A percentile compares a stretch with the other conserved stretches of the same genome.
These are phyloP conservation scores for Peronospora tabacina DNA, from an alignment of 352 stramenopile genomes.

Conservation along the genomic window DNA sequence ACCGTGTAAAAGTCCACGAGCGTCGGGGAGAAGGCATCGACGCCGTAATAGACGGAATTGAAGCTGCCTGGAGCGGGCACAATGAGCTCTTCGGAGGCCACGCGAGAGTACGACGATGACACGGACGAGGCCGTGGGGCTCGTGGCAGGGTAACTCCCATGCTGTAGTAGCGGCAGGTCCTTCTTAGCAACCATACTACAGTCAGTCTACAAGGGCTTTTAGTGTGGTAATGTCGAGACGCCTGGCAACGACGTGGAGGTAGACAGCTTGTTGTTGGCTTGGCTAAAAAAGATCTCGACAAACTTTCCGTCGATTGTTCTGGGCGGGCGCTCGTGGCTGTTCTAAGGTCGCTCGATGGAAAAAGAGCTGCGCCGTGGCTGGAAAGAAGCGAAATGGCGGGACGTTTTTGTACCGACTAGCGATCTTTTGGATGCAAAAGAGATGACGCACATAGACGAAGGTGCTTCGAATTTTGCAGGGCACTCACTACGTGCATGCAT, in stretches of 20 bases:
- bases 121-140: conserved; percentile 41
- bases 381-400: conserved; percentile 10
- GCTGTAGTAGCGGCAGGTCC: conserved; percentile 51
- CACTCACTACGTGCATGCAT: too few relatives aligned
- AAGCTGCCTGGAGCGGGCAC: conserved; percentile 60
- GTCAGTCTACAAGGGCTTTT: too few relatives aligned
- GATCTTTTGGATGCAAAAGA: conserved; percentile 1
- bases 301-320: conserved; percentile 13
- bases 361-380: neutral
- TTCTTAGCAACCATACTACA: conserved; percentile 35
- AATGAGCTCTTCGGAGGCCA: conserved; percentile 77
- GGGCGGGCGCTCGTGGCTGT: neutral
- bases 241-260: neutral
- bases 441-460: conserved; percentile 10
- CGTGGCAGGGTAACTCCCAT: conserved; percentile 24
- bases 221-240: conserved; percentile 25
- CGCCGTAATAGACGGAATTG: conserved; percentile 82
- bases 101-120: conserved; percentile 45
- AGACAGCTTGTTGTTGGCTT: neutral
- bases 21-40: conserved; percentile 80
- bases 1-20: conserved; percentile 82
- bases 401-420: neutral
- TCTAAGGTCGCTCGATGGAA: neutral
- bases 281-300: conserved; percentile 13
- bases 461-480: conserved; percentile 15